Evolutionary conservation across 148 eudicot genomes (phyloP).

Genomic region (Rheum nobile): DNA sequence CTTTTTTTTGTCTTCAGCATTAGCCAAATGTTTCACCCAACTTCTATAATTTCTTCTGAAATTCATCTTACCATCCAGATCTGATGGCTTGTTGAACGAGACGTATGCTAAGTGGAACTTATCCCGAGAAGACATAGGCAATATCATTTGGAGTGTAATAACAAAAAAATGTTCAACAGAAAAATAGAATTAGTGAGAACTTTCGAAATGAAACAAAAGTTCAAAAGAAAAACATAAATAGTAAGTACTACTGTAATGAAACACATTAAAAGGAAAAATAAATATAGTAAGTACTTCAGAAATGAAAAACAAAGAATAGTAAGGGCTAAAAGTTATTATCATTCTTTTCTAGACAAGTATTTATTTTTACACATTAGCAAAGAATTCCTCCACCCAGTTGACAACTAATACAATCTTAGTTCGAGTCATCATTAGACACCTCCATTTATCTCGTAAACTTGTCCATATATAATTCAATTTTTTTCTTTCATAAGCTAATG

Average conservation of each 20-base stretch:
- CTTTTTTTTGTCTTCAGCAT: not conserved
- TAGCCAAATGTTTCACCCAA: not conserved
- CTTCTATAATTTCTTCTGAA: not conserved
- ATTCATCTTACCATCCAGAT: conserved; percentile 84
- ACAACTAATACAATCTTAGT: not conserved
- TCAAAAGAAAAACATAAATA: not conserved
- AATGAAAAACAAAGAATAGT: not conserved
- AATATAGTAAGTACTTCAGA: not conserved
- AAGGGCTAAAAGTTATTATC: not conserved
- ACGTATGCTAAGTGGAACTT: conserved; percentile 96
- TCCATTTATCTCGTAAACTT: not conserved
- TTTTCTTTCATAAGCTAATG: not conserved
- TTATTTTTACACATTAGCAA: not conserved
- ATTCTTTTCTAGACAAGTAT: not conserved
- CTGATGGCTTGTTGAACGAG: conserved; percentile 92
- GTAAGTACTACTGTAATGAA: not conserved
- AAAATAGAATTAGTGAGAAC: not conserved
- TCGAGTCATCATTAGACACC: not conserved
- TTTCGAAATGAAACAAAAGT: not conserved
- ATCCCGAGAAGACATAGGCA: conserved; percentile 93
- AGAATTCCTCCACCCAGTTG: not conserved
- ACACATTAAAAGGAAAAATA: not conserved
- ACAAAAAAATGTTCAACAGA: conserved; percentile 8
- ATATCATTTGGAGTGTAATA: conserved; percentile 78
- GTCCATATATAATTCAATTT: not conserved